phyloP scores from a whole-genome alignment of 2,329 filamentous ascomycete genomes.

The Fusarium gaditjirri region DNA sequence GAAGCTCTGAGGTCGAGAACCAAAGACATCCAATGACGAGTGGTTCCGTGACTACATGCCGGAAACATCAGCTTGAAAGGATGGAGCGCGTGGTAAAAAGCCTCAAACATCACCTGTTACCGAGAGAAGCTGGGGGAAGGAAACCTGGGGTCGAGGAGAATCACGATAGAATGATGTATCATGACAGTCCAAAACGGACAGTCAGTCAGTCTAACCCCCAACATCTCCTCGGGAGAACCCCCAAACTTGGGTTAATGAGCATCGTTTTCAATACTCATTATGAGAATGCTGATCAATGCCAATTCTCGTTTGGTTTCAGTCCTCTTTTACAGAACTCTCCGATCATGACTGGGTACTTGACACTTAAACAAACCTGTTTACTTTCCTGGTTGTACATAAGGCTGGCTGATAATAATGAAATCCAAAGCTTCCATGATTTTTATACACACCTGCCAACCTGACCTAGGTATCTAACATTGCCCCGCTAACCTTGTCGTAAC shows the following conservation, averaged over 20 bases:
- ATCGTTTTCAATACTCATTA: not conserved
- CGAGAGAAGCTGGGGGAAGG: not conserved
- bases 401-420: not conserved
- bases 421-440: not conserved
- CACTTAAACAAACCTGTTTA: slow-evolving; percentile 1
- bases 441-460: not conserved
- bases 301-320: slow-evolving; percentile 3
- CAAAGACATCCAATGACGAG: slow-evolving; percentile 13
- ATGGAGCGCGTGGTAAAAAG: slow-evolving; percentile 1
- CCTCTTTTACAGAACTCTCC: slow-evolving; percentile 16
- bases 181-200: not conserved
- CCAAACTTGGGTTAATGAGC: slow-evolving; percentile 1
- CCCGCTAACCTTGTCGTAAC: slow-evolving; percentile 11
- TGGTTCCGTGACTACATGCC: not conserved
- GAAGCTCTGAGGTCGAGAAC: slow-evolving; percentile 17
- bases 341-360: slow-evolving; percentile 10
- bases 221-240: slow-evolving; percentile 4
- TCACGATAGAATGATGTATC: slow-evolving; percentile 28
- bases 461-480: not conserved
- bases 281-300: slow-evolving; percentile 29
- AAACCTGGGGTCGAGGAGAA: slow-evolving; percentile 25
- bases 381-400: slow-evolving; percentile 19
- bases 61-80: slow-evolving; percentile 12
- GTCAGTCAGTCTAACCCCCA: slow-evolving; percentile 2
- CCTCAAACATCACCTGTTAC: slow-evolving; percentile 19